Base-by-base conservation (phyloP, 2,329 filamentous ascomycete species). In the Dryadomyces quercus-mongolicae region DNA sequence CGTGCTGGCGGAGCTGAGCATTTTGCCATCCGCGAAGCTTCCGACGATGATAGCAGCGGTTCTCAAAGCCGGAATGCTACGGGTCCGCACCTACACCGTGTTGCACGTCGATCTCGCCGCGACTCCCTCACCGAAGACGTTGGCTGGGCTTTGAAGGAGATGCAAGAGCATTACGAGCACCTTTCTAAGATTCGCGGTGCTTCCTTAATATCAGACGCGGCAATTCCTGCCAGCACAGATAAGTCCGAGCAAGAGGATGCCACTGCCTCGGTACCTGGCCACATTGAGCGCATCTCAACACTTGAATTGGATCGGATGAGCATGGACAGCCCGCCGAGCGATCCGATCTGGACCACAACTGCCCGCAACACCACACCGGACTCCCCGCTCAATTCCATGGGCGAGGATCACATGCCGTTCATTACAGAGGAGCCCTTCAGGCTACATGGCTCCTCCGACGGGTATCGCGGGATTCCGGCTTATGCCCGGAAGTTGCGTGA, bases 91-190 rank as follows among this genome's bases (percentile, higher is more conserved):
- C n/a, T 49, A 15, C 22, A 49, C 25, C 44, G 55, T 7, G 16
- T 51, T 2, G n/a, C 45, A 2, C 54, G 62, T 43, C 63, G 62
- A 8, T 61, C 65, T 25, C 73, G 79, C 55, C 76, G 81, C 44
- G 81, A 83, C 63, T 81, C 81, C 49, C 84, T 81, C 2, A 77
- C 80, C 51, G 74, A 82, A 61, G 76, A 79, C 52, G 73, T 77
- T 56, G 71, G 79, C 55, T 92, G 86, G 83, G 88, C 89, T 64
- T 76, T 93, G 63, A 79, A 84, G 62, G 84, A 89, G 61, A 87
- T 93, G 85, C 85, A 88, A 61, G 78, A 84, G 61, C 85, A 92
- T 67, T 85, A 83, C 52, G 81, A 88, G 60, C 74, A 83, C 61
- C 67, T 83, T 50, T 76, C 82, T 57, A 70, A 75, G 60, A 74